These are phyloP conservation scores for Citrus cavaleriei DNA, from an alignment of 345 rosid species.

Conservation along the genomic window DNA sequence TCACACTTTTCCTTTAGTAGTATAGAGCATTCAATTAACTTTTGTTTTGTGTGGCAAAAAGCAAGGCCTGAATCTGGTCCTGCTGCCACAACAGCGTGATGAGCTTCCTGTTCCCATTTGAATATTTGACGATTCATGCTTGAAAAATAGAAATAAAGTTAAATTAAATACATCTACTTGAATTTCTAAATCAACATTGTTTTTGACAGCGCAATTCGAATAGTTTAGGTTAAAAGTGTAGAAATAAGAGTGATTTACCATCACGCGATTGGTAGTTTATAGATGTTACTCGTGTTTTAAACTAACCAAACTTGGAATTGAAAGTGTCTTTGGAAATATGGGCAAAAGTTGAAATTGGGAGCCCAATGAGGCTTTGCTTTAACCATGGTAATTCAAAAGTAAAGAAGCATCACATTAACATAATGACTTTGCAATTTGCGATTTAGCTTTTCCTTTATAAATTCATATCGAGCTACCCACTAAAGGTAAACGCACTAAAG, in stretches of 20 bases:
- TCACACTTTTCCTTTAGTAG: too few relatives aligned
- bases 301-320: background rate
- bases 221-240: too few relatives aligned
- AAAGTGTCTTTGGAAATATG: too few relatives aligned
- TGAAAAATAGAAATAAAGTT: too few relatives aligned
- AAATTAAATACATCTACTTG: too few relatives aligned
- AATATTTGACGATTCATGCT: background rate
- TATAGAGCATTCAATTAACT: background rate
- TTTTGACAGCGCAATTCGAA: too few relatives aligned
- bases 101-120: background rate
- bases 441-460: background rate
- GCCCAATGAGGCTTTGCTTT: background rate
- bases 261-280: background rate
- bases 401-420: background rate
- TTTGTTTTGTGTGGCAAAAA: background rate
- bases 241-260: too few relatives aligned
- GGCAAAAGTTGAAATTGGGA: too few relatives aligned
- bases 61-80: background rate
- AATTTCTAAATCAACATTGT: too few relatives aligned
- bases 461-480: background rate
- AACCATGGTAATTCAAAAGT: background rate
- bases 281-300: background rate
- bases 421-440: background rate
- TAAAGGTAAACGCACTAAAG: background rate
- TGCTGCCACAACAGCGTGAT: background rate